Evolutionary conservation across 371 early-diverging fungal genomes (phyloP).

Genomic region (Nosema muscidifuracis): DNA sequence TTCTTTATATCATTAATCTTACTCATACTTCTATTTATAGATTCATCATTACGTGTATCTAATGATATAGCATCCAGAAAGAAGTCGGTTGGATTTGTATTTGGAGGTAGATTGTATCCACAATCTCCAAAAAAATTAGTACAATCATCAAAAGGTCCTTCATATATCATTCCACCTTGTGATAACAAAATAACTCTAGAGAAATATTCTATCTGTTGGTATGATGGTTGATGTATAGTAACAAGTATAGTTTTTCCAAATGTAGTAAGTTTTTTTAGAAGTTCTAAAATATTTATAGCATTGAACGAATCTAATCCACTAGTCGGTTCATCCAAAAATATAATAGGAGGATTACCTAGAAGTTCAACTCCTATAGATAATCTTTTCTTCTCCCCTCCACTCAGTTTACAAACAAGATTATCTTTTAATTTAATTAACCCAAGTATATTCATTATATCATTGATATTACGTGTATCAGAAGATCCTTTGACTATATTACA

Average conservation of each 20-base stretch:
- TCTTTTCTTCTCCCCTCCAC: constrained; percentile 63
- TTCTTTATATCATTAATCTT: constrained; percentile 57
- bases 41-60: constrained; percentile 57
- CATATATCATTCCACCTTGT: constrained; percentile 60
- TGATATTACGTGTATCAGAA: no score
- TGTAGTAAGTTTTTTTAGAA: constrained; percentile 69
- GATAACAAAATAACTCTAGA: constrained; percentile 75
- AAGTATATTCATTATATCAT: constrained; percentile 54
- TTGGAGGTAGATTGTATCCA: constrained; percentile 67
- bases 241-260: constrained; percentile 77
- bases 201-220: constrained; percentile 77
- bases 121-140: constrained; percentile 64
- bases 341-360: constrained; percentile 54
- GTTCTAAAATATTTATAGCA: constrained; percentile 76
- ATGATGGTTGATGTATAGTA: constrained; percentile 85
- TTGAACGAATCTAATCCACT: constrained; percentile 81
- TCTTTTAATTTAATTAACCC: constrained; percentile 56
- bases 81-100: constrained; percentile 71
- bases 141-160: constrained; percentile 63
- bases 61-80: constrained; percentile 68
- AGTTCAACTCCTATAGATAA: constrained; percentile 60
- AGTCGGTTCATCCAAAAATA: constrained; percentile 74
- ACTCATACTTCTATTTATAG: constrained; percentile 37
- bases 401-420: constrained; percentile 53
- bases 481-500: constrained; percentile 63